Evolutionary conservation across 345 rosid genomes (phyloP).

Genomic region (Ailanthus altissimus): DNA sequence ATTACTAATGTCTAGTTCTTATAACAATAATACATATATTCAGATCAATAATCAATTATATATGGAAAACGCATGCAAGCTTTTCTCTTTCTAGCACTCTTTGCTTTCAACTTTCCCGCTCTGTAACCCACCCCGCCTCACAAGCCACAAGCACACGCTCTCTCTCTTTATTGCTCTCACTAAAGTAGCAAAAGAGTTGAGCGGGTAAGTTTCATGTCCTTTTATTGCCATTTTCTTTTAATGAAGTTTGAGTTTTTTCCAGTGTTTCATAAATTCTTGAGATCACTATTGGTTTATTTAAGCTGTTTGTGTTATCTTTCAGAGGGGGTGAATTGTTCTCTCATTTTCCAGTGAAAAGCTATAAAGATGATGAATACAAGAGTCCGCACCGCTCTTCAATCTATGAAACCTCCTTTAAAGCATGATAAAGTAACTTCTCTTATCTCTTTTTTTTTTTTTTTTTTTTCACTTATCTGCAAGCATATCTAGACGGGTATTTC

Average conservation of each 20-base stretch:
- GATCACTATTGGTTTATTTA: background rate
- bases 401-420: constrained; percentile 69
- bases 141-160: background rate
- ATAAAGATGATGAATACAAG: constrained; percentile 76
- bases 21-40: background rate
- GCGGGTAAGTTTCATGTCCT: background rate
- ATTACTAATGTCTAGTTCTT: background rate
- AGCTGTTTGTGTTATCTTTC: constrained; percentile 19
- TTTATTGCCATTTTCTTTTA: background rate
- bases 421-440: constrained; percentile 47
- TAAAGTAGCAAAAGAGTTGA: background rate
- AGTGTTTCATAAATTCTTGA: background rate
- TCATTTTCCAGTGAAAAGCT: constrained; percentile 26
- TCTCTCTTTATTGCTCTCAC: constrained; percentile 3
- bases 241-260: background rate
- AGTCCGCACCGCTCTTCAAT: constrained; percentile 64
- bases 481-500: background rate
- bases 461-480: background rate
- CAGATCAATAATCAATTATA: background rate
- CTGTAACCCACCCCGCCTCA: constrained; percentile 29
- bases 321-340: constrained; percentile 30
- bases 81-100: constrained; percentile 50
- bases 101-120: constrained; percentile 76
- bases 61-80: constrained; percentile 23
- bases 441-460: constrained; percentile 8